phyloP scores from a whole-genome alignment of 2,329 filamentous ascomycete species.

The Pseudofabraea citricarpa region DNA sequence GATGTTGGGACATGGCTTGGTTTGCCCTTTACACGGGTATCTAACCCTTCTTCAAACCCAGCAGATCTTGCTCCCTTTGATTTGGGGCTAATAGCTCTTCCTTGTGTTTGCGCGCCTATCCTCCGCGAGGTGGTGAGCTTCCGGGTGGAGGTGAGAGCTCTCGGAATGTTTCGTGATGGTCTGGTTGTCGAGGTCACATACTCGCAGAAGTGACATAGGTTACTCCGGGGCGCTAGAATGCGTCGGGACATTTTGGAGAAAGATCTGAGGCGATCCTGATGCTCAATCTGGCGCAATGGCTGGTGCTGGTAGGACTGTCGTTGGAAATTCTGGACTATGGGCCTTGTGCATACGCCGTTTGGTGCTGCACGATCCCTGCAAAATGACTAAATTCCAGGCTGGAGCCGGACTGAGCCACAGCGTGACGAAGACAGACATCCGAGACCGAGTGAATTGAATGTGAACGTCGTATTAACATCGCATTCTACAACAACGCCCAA shows the following conservation, averaged over 20 bases:
- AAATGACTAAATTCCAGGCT: conserved; percentile 10
- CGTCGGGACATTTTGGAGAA: conserved; percentile 33
- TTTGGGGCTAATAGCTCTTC: conserved; percentile 1
- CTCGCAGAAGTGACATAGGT: conserved; percentile 41
- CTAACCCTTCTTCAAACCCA: too few species aligned
- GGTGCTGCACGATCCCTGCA: too few species aligned
- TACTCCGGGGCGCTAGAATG: conserved; percentile 23
- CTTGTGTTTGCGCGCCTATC: conserved; percentile 8
- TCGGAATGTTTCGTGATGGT: conserved; percentile 10
- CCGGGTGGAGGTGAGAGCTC: conserved; percentile 10
- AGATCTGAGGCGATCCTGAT: neutral
- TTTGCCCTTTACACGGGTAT: too few species aligned
- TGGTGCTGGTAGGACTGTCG: conserved; percentile 4
- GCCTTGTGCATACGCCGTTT: too few species aligned
- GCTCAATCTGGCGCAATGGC: too few species aligned
- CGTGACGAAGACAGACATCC: conserved; percentile 11
- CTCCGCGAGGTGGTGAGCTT: conserved; percentile 15
- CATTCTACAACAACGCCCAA: too few species aligned
- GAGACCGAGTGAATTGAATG: too few species aligned
- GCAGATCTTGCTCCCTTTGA: neutral
- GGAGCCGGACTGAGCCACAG: conserved; percentile 7
- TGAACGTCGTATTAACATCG: too few species aligned
- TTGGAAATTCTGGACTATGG: too few species aligned
- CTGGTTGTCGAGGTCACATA: conserved; percentile 21
- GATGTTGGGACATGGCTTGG: too few species aligned